Conservation (phyloP, 2,329 filamentous ascomycete species). For the Diplodia sapinea region DNA sequence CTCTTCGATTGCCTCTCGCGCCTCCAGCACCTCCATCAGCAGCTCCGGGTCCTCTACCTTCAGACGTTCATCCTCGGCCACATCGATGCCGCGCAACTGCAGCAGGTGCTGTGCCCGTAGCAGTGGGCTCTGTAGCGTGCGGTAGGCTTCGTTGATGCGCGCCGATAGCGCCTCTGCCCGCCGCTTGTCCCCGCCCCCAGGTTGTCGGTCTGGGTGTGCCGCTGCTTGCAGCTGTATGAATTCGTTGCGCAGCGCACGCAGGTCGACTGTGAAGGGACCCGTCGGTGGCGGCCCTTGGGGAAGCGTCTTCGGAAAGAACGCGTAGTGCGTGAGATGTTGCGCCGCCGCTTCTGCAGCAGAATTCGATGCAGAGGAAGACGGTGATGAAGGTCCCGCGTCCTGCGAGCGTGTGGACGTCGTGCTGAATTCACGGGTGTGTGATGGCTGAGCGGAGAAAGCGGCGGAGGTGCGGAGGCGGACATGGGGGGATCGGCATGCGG, state of each 20-base stretch:
- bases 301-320: constrained; percentile 83
- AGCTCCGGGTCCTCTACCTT: constrained; percentile 73
- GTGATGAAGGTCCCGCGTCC: not conserved
- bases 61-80: constrained; percentile 77
- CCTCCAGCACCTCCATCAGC: constrained; percentile 80
- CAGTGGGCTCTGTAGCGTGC: constrained; percentile 78
- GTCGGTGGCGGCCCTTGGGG: constrained; percentile 76
- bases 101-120: constrained; percentile 88
- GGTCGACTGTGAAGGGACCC: constrained; percentile 77
- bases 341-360: not conserved
- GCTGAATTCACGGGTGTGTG: constrained; percentile 4
- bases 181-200: constrained; percentile 54
- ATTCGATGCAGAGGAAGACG: not conserved
- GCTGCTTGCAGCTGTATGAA: constrained; percentile 83
- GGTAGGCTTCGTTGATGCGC: constrained; percentile 89
- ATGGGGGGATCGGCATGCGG: not conserved
- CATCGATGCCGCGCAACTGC: constrained; percentile 71
- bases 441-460: not conserved
- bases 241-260: constrained; percentile 74
- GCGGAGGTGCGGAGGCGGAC: constrained; percentile 3
- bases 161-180: constrained; percentile 79
- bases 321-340: constrained; percentile 67
- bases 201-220: constrained; percentile 73
- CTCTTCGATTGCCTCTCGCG: constrained; percentile 65
- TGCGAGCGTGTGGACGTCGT: constrained; percentile 1